Evolutionary conservation across 306 rosid species (phyloP).

Genomic region (Fragaria ananassa): DNA sequence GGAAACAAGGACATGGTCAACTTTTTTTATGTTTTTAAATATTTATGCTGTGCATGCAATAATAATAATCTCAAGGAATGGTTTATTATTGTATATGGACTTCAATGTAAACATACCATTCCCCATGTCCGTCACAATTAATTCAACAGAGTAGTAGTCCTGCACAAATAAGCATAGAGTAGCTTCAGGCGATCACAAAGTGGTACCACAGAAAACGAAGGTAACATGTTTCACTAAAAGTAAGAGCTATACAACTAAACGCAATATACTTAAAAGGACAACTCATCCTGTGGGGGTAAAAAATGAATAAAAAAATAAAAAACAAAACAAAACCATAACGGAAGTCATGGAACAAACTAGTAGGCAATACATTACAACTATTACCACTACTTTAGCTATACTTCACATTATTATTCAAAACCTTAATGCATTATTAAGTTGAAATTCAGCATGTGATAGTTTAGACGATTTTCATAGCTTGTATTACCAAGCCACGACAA

Average conservation of each 20-base stretch:
- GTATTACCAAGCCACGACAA: not conserved
- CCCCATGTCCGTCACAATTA: constrained; percentile 77
- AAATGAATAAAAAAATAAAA: not conserved
- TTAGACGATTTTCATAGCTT: not conserved
- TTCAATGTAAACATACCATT: constrained; percentile 46
- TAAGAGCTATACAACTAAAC: not conserved
- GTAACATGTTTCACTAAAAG: not conserved
- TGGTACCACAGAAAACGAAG: constrained; percentile 2
- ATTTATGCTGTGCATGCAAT: not conserved
- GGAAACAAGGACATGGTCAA: not conserved
- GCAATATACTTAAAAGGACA: not conserved
- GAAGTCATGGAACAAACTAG: not conserved
- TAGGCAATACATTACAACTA: not conserved
- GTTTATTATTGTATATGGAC: not conserved
- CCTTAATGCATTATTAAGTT: not conserved
- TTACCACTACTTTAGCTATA: not conserved
- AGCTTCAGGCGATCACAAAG: constrained; percentile 27
- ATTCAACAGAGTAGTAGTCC: constrained; percentile 66
- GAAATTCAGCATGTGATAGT: not conserved
- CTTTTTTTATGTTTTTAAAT: not conserved
- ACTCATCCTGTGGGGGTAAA: not conserved
- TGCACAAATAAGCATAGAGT: constrained; percentile 35
- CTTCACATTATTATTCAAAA: not conserved
- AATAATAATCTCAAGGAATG: not conserved
- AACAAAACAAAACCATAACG: not conserved